Base-by-base conservation (phyloP, 306 rosid genomes). In the Quercus ilex region DNA sequence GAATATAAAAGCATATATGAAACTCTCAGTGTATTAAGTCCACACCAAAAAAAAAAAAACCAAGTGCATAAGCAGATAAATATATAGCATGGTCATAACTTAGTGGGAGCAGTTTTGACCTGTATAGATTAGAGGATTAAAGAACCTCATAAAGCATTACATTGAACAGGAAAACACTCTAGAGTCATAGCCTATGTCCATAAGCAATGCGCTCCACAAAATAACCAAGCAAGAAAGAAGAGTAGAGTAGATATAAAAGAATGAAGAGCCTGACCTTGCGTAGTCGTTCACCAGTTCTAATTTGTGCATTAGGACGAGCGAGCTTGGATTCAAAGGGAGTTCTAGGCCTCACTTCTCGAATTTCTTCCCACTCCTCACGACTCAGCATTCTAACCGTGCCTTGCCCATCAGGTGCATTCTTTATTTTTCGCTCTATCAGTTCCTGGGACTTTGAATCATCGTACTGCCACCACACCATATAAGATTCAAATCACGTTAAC, bases 381-480 rank as follows among this genome's bases (percentile, higher is more conserved):
- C 69, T 82, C n/a, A 86, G 85, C 88, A 86, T 88, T 85, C 92
- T 78, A 71, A 88, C 87, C 1, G 87, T 86, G 53, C 92, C 92
- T 78, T 80, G 88, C 57, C 59, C 92, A 6, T 81, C 73, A 23
- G 92, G 92, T 68, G 92, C 90, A 77, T 84, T 83, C 79, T 79
- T 46, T 79, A 88, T 88, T 74, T 84, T 85, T 58, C 82, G 87
- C 58, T 88, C 92, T 35, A 88, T 86, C 72, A 77, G 33, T 73
- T 88, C 92, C 73, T 89, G 90, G 8, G 93, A 84, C 77, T 80
- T 87, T n/a, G 92, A 87, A 21, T 92, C 93, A 57, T 90, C 93
- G 46, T 79, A 85, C 98, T 93, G 88, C 71, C 78, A 83, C 5
- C 76, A 77, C 0, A 11, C 52, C 52, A 46, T 12, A 59, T 21